Base-by-base conservation (phyloP, 2,329 filamentous ascomycete species). In the Microdochium nivale region DNA sequence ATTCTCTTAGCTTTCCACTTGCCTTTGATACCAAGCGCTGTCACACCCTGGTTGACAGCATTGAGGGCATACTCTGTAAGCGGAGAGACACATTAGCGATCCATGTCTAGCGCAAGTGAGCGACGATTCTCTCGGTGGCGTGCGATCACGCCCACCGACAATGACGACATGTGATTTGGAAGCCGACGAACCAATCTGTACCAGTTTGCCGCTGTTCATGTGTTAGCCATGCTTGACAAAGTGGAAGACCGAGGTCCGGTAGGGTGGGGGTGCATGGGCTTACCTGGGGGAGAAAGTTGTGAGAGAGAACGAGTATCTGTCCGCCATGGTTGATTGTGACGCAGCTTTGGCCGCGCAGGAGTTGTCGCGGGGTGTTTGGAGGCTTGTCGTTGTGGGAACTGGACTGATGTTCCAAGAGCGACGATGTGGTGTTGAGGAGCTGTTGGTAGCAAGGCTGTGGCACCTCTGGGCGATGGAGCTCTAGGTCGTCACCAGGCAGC, bases 231-330 rank as follows among this genome's bases (percentile, higher is more conserved):
- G 59, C 54, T 60, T 60, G 57, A 57, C 55, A 47, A 58, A 47
- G 44, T 55, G 56, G 56, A 53, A 59, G 51, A 55, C 54, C 49
- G 54, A 53, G 52, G 57, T 52, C 55, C 23, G n/a, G 40, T 44
- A 19, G 40, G 19, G 10, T 19, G 19, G 40, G 40, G 21, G 54
- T 55, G 58, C 55, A 61, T 60, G 59, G 67, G 67, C 83, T 73
- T 84, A 95, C 94, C 92, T 99, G 71, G 94, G 94, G 67, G 94
- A 97, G 86, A 99, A 99, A 59, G 94, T 99, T 58, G 94, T 99
- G 70, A 99, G 82, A 54, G 94, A 99, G 84, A 99, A 99, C 52
- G 92, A 96, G 75, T 99, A 99, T 78, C 94, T 83, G 75, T 99
- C 94, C 67, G 94, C 92, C 92, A 99, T 99, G 68, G 59, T 77